These are phyloP conservation scores for Athelia sp. DNA, from an alignment of 1,284 basidiomycete genomes.

Conservation along the genomic window DNA sequence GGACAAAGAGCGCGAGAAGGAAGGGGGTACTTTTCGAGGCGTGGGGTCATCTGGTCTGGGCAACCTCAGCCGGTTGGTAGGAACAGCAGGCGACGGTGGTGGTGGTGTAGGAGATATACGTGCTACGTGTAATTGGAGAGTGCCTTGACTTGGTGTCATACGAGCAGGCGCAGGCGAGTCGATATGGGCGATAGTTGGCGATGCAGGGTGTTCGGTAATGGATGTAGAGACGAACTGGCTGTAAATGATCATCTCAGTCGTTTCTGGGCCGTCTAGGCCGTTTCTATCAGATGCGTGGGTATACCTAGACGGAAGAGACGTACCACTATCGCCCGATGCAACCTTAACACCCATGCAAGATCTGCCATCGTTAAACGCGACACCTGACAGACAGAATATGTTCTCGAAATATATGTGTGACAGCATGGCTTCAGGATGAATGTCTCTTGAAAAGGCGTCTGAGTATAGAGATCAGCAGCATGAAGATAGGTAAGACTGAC, in stretches of 20 bases:
- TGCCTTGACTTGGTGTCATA: constrained; percentile 14
- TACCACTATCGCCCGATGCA: constrained; percentile 64
- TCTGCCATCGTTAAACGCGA: constrained; percentile 24
- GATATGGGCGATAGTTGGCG: too few relatives aligned
- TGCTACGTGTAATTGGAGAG: constrained; percentile 49
- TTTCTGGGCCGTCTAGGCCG: constrained; percentile 51
- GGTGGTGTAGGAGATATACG: constrained; percentile 46
- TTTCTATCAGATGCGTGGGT: neutral
- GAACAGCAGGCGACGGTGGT: constrained; percentile 20
- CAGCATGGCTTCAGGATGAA: constrained; percentile 61
- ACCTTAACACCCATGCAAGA: constrained; percentile 56
- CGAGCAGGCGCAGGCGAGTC: constrained; percentile 7
- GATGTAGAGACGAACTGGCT: constrained; percentile 37
- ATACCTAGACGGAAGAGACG: constrained; percentile 18
- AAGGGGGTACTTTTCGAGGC: constrained; percentile 55
- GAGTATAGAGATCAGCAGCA: neutral
- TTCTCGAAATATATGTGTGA: constrained; percentile 68
- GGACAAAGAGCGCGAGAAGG: constrained; percentile 16
- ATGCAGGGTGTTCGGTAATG: neutral
- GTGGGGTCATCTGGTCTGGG: constrained; percentile 76
- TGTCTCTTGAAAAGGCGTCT: constrained; percentile 42
- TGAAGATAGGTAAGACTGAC: constrained; percentile 35
- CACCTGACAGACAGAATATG: constrained; percentile 49
- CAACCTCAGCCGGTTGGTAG: constrained; percentile 24
- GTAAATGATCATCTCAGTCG: constrained; percentile 65